These are phyloP conservation scores for Spathaspora girioi DNA, from an alignment of 805 yeast genomes.

Conservation along the genomic window DNA sequence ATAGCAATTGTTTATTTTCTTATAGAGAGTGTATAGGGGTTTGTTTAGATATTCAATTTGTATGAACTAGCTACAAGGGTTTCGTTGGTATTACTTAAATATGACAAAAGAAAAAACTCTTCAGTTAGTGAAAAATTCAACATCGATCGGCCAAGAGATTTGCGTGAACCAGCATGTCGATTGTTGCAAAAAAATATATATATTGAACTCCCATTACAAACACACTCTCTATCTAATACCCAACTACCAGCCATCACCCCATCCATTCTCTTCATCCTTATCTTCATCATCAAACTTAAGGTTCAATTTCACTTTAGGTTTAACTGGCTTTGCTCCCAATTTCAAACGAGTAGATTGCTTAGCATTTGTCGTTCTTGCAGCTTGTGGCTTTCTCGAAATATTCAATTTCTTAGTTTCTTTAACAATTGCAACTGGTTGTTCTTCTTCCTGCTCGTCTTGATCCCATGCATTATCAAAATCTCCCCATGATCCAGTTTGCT, in stretches of 20 bases:
- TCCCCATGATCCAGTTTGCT: conserved; percentile 13
- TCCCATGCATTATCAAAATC: conserved; percentile 18
- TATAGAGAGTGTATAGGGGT: too few species aligned
- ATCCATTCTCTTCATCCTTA: conserved; percentile 24
- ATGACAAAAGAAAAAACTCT: too few species aligned
- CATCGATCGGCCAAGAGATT: too few species aligned
- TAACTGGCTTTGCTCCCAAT: conserved; percentile 13
- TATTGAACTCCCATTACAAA: background rate
- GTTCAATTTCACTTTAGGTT: conserved; percentile 19
- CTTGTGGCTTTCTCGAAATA: background rate
- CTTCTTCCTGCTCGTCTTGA: conserved; percentile 7
- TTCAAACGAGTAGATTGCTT: conserved; percentile 14
- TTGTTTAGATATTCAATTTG: too few species aligned
- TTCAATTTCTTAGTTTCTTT: conserved; percentile 6
- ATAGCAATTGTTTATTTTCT: too few species aligned
- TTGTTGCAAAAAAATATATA: background rate
- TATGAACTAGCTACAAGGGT: too few species aligned
- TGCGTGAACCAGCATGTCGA: background rate
- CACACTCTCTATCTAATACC: background rate
- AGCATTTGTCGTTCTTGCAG: background rate
- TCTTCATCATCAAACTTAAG: conserved; percentile 20
- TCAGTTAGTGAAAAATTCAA: too few species aligned
- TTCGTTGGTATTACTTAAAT: too few species aligned
- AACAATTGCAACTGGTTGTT: conserved; percentile 3
- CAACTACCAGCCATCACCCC: conserved; percentile 30